These are phyloP conservation scores for Huntiella bhutanensis DNA, from an alignment of 2,329 filamentous ascomycete genomes.

Conservation along the genomic window DNA sequence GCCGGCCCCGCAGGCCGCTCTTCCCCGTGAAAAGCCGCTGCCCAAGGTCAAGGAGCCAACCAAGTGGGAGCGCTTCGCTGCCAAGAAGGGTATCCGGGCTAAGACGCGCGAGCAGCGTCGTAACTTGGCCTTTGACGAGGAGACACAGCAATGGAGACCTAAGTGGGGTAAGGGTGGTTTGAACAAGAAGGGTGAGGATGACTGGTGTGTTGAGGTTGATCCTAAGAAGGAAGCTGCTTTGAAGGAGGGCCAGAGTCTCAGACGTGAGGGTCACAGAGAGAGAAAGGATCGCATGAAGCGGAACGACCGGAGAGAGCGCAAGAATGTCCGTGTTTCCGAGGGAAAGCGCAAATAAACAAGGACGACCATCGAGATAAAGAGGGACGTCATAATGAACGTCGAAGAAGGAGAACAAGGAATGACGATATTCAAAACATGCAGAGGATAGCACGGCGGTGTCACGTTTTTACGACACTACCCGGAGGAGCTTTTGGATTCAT, in stretches of 20 bases:
- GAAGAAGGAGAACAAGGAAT: too few relatives aligned
- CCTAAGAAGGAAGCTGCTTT: slow-evolving; percentile 46
- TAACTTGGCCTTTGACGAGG: slow-evolving; percentile 70
- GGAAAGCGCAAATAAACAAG: slow-evolving; percentile 11
- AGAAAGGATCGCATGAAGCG: slow-evolving; percentile 50
- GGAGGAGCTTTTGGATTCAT: too few relatives aligned
- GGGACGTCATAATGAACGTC: too few relatives aligned
- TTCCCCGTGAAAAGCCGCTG: slow-evolving; percentile 85
- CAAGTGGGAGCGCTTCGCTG: slow-evolving; percentile 91
- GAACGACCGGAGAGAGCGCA: slow-evolving; percentile 51
- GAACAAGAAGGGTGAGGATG: slow-evolving; percentile 64
- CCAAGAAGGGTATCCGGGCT: slow-evolving; percentile 88
- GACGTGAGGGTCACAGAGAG: slow-evolving; percentile 43
- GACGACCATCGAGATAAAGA: not conserved
- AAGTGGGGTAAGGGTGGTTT: slow-evolving; percentile 91
- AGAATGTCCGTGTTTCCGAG: slow-evolving; percentile 36
- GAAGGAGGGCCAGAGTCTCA: slow-evolving; percentile 42
- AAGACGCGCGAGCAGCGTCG: slow-evolving; percentile 59
- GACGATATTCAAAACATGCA: too few relatives aligned
- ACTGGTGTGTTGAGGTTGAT: slow-evolving; percentile 89
- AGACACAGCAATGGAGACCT: slow-evolving; percentile 69
- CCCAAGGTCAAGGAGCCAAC: slow-evolving; percentile 67
- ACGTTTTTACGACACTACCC: too few relatives aligned
- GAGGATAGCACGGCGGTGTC: too few relatives aligned
- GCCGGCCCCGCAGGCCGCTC: slow-evolving; percentile 45